Evolutionary conservation across 2,329 filamentous ascomycete genomes (phyloP).

Genomic region (Microsporum audouinii): DNA sequence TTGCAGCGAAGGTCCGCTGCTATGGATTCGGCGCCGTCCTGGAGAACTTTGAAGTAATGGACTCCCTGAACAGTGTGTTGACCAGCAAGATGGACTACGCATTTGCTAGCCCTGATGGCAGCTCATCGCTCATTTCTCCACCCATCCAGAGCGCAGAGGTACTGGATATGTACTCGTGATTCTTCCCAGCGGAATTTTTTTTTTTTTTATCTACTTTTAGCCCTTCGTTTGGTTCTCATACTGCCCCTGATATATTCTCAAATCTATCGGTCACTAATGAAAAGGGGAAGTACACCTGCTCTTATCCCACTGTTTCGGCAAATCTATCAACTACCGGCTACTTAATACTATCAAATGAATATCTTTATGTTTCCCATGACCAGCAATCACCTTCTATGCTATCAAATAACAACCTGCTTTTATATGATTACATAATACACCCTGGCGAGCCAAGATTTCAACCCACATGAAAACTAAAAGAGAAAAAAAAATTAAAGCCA

Average conservation of each 20-base stretch:
- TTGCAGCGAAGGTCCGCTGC: slow-evolving; percentile 73
- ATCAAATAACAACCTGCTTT: not conserved
- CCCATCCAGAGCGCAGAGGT: not conserved
- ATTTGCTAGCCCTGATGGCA: not conserved
- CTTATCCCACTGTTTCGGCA: not conserved
- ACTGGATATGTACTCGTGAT: slow-evolving; percentile 13
- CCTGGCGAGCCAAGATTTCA: slow-evolving; percentile 9
- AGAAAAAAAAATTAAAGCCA: not conserved
- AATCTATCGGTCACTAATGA: too few species aligned
- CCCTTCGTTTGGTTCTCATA: not conserved
- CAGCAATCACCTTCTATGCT: not conserved
- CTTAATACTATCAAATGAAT: not conserved
- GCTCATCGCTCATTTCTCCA: not conserved
- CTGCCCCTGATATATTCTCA: not conserved
- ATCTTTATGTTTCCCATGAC: not conserved
- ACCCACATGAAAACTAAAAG: slow-evolving; percentile 9
- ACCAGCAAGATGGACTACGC: slow-evolving; percentile 39
- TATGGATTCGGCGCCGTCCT: slow-evolving; percentile 70
- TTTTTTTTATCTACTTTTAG: not conserved
- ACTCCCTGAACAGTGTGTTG: slow-evolving; percentile 63
- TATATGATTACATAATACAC: slow-evolving; percentile 5
- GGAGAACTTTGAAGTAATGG: slow-evolving; percentile 54
- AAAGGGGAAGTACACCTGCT: not conserved
- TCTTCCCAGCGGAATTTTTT: not conserved
- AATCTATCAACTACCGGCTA: not conserved